Evolutionary conservation across 2,329 filamentous ascomycete genomes (phyloP).

Genomic region (Chaetothyriales sp.): DNA sequence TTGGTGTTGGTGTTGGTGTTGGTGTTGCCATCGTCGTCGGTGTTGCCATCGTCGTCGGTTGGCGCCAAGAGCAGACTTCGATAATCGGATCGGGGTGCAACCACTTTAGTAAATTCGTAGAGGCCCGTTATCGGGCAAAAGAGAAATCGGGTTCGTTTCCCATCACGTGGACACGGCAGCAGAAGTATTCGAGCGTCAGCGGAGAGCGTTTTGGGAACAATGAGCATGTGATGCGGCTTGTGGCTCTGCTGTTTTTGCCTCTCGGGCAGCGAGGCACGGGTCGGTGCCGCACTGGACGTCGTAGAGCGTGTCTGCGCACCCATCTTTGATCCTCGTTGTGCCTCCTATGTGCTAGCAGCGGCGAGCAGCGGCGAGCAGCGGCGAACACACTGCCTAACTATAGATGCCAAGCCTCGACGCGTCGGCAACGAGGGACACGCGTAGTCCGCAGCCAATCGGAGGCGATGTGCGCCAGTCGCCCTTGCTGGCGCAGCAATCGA

Average conservation of each 20-base stretch:
- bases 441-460: not conserved
- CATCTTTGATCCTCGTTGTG: slow-evolving; percentile 3
- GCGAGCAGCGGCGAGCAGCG: no score
- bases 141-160: slow-evolving; percentile 38
- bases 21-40: slow-evolving; percentile 5
- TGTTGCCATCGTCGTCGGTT: not conserved
- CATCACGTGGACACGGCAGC: slow-evolving; percentile 41
- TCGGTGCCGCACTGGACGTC: slow-evolving; percentile 14
- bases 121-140: slow-evolving; percentile 46
- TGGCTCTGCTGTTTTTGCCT: slow-evolving; percentile 21
- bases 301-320: slow-evolving; percentile 11
- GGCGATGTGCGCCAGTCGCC: not conserved
- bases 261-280: not conserved
- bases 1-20: slow-evolving; percentile 11
- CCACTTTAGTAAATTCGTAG: slow-evolving; percentile 47
- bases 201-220: slow-evolving; percentile 42
- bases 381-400: not conserved
- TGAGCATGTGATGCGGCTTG: slow-evolving; percentile 35
- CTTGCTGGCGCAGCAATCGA: no score
- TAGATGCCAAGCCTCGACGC: not conserved
- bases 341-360: not conserved
- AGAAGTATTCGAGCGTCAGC: slow-evolving; percentile 41
- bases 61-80: slow-evolving; percentile 43
- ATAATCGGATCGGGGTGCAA: slow-evolving; percentile 36
- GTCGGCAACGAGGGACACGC: not conserved